phyloP scores from a whole-genome alignment of 768 basidiomycete species.

The Boletus fagicola region DNA sequence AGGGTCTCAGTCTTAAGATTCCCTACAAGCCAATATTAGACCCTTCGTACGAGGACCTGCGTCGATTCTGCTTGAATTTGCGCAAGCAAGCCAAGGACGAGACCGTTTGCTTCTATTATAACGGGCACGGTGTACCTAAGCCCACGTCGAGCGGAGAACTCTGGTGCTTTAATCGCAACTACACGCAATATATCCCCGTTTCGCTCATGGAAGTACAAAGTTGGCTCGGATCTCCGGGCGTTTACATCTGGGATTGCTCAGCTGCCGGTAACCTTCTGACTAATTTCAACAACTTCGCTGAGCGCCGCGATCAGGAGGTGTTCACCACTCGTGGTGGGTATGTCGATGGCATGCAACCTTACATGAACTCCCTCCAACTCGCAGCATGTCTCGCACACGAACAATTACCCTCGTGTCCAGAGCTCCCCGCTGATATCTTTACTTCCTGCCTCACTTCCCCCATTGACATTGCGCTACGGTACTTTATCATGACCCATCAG shows the following conservation, averaged over 20 bases:
- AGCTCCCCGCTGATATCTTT: slow-evolving; percentile 96
- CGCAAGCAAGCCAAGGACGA: slow-evolving; percentile 92
- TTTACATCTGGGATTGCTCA: slow-evolving; percentile 99
- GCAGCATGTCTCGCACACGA: slow-evolving; percentile 93
- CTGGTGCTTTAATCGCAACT: slow-evolving; percentile 97
- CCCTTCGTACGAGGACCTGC: slow-evolving; percentile 91
- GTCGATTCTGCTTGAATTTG: slow-evolving; percentile 77
- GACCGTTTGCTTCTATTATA: slow-evolving; percentile 94
- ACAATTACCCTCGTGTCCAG: slow-evolving; percentile 89
- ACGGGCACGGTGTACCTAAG: slow-evolving; percentile 97
- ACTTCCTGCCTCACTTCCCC: slow-evolving; percentile 97
- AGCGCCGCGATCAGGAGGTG: slow-evolving; percentile 69
- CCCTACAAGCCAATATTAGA: slow-evolving; percentile 93
- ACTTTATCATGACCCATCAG: slow-evolving; percentile 88
- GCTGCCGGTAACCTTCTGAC: slow-evolving; percentile 92
- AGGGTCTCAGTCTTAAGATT: slow-evolving; percentile 91
- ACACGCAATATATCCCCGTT: slow-evolving; percentile 98
- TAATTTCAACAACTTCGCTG: slow-evolving; percentile 83
- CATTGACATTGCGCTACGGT: slow-evolving; percentile 95
- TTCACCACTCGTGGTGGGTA: slow-evolving; percentile 58
- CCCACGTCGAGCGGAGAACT: slow-evolving; percentile 94
- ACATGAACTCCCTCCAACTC: slow-evolving; percentile 88
- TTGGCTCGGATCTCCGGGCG: slow-evolving; percentile 92
- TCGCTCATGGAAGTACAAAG: slow-evolving; percentile 90
- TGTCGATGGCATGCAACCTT: slow-evolving; percentile 60